Conservation (phyloP, 805 yeast genomes). For the Metschnikowia lunata region DNA sequence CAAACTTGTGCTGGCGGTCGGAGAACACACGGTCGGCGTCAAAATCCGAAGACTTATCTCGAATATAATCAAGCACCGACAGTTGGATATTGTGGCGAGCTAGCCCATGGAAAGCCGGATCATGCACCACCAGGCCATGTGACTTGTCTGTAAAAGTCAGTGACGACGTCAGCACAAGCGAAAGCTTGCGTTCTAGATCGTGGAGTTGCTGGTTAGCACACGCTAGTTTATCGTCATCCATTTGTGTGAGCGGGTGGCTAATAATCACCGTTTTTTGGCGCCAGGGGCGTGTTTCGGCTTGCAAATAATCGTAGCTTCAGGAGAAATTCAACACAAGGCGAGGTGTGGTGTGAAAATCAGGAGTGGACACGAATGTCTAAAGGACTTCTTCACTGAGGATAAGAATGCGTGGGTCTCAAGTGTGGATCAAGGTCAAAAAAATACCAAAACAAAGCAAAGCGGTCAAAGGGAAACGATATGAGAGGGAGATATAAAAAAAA, state of each 20-base stretch:
- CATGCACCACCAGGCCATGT: conserved; percentile 20
- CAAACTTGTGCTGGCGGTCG: conserved; percentile 31
- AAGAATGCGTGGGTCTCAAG: no score
- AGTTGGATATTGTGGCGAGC: conserved; percentile 29
- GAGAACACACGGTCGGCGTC: conserved; percentile 35
- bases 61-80: conserved; percentile 34
- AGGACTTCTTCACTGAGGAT: no score
- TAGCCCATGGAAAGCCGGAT: conserved; percentile 18
- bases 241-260: not conserved
- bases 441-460: no score
- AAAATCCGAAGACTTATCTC: conserved; percentile 21
- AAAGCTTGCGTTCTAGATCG: conserved; percentile 34
- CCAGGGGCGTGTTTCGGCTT: no score
- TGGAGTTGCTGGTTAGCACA: conserved; percentile 25
- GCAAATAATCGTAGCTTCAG: no score
- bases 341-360: no score
- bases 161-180: conserved; percentile 27
- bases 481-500: no score
- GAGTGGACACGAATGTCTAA: no score
- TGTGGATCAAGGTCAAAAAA: no score
- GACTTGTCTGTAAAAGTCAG: conserved; percentile 23
- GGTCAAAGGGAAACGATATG: no score
- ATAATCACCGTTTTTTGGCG: not conserved
- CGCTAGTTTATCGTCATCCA: conserved; percentile 19
- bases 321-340: no score